phyloP scores from a whole-genome alignment of 140 eudicot genomes.

The Cichorium intybus region DNA sequence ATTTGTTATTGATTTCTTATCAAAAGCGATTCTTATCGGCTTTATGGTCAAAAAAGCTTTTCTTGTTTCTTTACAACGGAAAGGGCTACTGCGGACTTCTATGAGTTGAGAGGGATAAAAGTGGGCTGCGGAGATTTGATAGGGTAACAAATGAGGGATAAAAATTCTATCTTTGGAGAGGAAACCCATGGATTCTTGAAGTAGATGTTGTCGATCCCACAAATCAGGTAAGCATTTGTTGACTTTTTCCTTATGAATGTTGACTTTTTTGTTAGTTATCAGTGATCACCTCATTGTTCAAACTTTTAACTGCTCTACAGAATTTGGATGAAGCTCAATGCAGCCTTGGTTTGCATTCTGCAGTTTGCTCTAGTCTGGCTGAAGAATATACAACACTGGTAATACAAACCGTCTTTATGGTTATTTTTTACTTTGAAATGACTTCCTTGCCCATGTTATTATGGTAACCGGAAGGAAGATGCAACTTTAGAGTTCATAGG shows the following conservation, averaged over 20 bases:
- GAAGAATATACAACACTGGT: conserved; percentile 97
- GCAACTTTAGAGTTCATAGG: conserved; percentile 41
- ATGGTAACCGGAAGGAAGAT: too few species aligned
- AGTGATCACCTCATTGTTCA: not conserved
- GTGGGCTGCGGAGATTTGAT: conserved; percentile 32
- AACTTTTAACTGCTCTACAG: conserved; percentile 32
- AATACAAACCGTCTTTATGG: conserved; percentile 6
- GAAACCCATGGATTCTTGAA: conserved; percentile 97
- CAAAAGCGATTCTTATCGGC: too few species aligned
- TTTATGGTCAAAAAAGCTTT: conserved; percentile 1
- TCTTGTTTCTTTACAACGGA: too few species aligned
- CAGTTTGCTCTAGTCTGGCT: conserved; percentile 99
- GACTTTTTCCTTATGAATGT: not conserved
- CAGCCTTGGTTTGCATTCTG: conserved; percentile 94
- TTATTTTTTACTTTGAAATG: not conserved
- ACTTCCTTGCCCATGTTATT: not conserved
- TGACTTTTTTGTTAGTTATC: not conserved
- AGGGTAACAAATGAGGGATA: conserved; percentile 54
- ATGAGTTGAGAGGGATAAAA: conserved; percentile 10
- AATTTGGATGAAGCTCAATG: conserved; percentile 96
- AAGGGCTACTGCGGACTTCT: too few species aligned
- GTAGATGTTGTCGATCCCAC: conserved; percentile 98
- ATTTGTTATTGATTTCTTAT: too few species aligned
- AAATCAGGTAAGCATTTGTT: conserved; percentile 66
- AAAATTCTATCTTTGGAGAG: conserved; percentile 96